These are phyloP conservation scores for Amanita muscaria DNA, from an alignment of 768 basidiomycete species.

Conservation along the genomic window DNA sequence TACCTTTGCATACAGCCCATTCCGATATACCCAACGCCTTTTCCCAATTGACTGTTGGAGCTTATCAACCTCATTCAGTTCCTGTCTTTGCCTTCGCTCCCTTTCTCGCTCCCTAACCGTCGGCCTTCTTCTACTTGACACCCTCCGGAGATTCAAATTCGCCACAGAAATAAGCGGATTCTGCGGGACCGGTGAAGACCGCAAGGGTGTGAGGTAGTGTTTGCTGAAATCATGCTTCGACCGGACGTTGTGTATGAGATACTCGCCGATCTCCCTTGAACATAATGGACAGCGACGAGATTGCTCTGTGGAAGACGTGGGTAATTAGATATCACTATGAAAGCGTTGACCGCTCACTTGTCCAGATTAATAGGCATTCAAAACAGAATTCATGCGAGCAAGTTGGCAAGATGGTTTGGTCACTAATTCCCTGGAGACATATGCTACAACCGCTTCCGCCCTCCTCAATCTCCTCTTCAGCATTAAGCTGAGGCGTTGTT, in stretches of 20 bases:
- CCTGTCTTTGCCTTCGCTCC: conserved; percentile 43
- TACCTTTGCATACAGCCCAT: conserved; percentile 81
- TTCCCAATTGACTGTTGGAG: conserved; percentile 67
- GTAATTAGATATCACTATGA: neutral
- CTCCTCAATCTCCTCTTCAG: conserved; percentile 24
- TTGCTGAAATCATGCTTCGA: conserved; percentile 78
- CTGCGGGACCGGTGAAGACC: conserved; percentile 36
- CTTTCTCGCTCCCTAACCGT: conserved; percentile 38
- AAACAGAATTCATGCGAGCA: conserved; percentile 96
- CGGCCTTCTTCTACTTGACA: conserved; percentile 27
- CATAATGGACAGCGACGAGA: conserved; percentile 76
- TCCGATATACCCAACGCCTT: conserved; percentile 73
- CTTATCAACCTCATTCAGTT: conserved; percentile 53
- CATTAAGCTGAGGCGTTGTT: conserved; percentile 8
- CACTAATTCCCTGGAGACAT: conserved; percentile 68
- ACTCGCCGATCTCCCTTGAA: conserved; percentile 54
- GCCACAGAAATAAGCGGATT: conserved; percentile 15
- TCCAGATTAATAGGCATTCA: conserved; percentile 82
- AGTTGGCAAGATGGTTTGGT: conserved; percentile 72
- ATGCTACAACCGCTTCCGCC: conserved; percentile 72
- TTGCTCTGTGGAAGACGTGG: conserved; percentile 39
- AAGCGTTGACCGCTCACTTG: conserved; percentile 40
- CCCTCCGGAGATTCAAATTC: conserved; percentile 17
- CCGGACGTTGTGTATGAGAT: conserved; percentile 74
- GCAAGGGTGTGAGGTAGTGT: conserved; percentile 62